Evolutionary conservation across 2,329 filamentous ascomycete genomes (phyloP), one percentile per base, ranked within the genome.

Genomic region (Acrodontium crateriforme): DNA sequence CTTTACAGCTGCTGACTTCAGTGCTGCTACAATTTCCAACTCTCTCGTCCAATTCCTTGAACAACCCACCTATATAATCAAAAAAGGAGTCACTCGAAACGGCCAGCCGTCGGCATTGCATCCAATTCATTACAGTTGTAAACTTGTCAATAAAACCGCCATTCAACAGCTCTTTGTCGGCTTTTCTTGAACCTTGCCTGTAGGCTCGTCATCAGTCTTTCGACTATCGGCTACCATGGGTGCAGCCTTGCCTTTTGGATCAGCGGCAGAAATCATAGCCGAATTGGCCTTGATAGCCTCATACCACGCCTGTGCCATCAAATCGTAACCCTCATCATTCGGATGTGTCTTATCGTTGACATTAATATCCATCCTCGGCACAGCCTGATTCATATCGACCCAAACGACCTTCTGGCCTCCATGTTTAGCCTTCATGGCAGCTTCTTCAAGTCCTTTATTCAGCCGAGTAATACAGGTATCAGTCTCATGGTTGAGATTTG

Each of bases 271-370:
- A 12, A 22, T 22, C 5, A 10, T 10, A 8, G n/a, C 8, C 8
- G 10, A 10, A 12, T 22, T 22, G 4, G n/a, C 20, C 10, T 11
- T 16, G 14, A 30, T 10, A 6, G 26, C 27, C 8, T 18, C 14
- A 20, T 29, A 30, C 20, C 22, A 33, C 18, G 20, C 11, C 10
- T 30, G 26, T 10, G 27, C 31, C 31, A 33, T 33, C n/a, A 33
- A 13, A 13, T 19, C 9, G 26, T 33, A 33, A 11, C 31, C 27
- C 9, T 21, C 5, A 17, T 33, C 31, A 5, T 19, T 33, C n/a
- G 31, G 31, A 17, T 33, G 31, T n/a, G 30, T 33, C 6, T 22
- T 17, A 18, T 33, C 31, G 14, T 10, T 19, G 18, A 10, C 11
- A 10, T 16, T 3, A 4, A n/a, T 27, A 10, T 18, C 25, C n/a